Conservation (phyloP, 202 grass and related monocot genomes). For the Setaria viridis region DNA sequence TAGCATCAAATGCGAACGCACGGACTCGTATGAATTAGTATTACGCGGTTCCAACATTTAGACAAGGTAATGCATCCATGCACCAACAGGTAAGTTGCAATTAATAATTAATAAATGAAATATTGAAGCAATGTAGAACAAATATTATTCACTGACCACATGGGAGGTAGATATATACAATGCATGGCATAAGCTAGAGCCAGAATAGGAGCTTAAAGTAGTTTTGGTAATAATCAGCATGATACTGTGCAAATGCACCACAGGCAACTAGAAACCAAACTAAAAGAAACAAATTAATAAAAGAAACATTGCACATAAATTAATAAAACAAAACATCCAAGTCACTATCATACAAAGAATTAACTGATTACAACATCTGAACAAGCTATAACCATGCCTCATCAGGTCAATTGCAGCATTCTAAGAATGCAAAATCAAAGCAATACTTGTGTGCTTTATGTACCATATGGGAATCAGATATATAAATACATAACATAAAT, state of each 20-base stretch:
- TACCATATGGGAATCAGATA: neutral
- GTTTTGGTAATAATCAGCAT: conserved; percentile 12
- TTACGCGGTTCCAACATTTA: neutral
- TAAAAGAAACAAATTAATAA: neutral
- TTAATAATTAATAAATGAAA: neutral
- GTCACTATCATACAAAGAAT: neutral
- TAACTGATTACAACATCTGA: neutral
- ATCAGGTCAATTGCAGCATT: neutral
- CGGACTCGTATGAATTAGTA: neutral
- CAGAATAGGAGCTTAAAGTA: neutral
- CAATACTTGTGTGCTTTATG: neutral
- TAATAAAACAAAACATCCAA: neutral
- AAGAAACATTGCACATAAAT: neutral
- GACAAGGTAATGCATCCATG: neutral
- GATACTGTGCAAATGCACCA: neutral
- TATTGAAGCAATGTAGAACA: neutral
- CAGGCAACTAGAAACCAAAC: neutral
- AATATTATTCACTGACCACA: neutral
- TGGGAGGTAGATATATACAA: neutral
- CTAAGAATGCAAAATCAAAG: neutral
- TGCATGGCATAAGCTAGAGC: neutral
- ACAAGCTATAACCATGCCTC: neutral
- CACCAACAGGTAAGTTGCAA: neutral
- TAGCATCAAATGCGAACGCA: neutral
- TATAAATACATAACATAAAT: neutral